Conservation (phyloP, 1,139 yeast genomes). For the Yamadazyma songkhlaensis region DNA sequence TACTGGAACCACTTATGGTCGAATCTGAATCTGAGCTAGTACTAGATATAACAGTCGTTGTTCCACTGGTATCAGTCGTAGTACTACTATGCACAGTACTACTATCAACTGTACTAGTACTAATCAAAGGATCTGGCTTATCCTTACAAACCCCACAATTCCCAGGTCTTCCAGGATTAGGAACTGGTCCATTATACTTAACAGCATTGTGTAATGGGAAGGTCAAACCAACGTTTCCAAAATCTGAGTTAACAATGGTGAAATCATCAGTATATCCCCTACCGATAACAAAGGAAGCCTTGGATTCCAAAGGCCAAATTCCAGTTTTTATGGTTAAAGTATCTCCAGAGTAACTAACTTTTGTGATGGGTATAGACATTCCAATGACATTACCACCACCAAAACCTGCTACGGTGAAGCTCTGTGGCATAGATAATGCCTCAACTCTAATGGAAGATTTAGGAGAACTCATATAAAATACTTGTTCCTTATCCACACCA, state of each 20-base stretch:
- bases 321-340: conserved; percentile 16
- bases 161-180: conserved; percentile 1
- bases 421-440: conserved; percentile 17
- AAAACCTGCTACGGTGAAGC: conserved; percentile 28
- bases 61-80: too few species aligned
- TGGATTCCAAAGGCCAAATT: conserved; percentile 17
- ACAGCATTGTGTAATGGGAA: conserved; percentile 9
- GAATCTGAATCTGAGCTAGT: not conserved
- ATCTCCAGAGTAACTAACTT: conserved; percentile 10
- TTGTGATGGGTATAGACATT: conserved; percentile 14
- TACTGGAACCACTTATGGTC: not conserved
- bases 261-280: conserved; percentile 17
- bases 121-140: too few species aligned
- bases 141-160: not conserved
- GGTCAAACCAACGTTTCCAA: conserved; percentile 15
- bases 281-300: conserved; percentile 24
- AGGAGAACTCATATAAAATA: conserved; percentile 20
- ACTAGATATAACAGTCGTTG: too few species aligned
- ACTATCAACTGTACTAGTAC: too few species aligned
- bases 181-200: conserved; percentile 9
- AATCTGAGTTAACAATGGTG: conserved; percentile 11
- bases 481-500: conserved; percentile 16
- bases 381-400: conserved; percentile 30
- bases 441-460: conserved; percentile 20
- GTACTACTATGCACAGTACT: too few species aligned